Evolutionary conservation across 2,329 filamentous ascomycete species (phyloP).

Genomic region (Colletotrichum liaoningense): DNA sequence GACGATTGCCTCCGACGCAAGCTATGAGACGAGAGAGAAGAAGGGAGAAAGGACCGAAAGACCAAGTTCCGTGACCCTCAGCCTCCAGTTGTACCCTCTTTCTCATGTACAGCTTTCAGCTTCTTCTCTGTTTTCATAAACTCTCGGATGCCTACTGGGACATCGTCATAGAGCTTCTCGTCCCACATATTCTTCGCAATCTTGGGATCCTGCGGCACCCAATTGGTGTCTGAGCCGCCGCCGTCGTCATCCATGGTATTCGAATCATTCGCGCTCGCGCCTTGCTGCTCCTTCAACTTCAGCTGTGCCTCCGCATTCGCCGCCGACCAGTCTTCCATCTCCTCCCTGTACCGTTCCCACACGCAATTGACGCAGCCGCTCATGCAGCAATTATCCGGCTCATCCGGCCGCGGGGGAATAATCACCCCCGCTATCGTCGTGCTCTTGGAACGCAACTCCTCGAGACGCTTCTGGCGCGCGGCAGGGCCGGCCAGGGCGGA

Average conservation of each 20-base stretch:
- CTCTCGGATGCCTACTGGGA: constrained; percentile 93
- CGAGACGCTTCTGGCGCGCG: constrained; percentile 72
- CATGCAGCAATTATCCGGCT: constrained; percentile 99
- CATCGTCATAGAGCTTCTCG: constrained; percentile 78
- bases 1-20: constrained; percentile 6
- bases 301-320: constrained; percentile 72
- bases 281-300: constrained; percentile 53
- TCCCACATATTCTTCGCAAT: constrained; percentile 66
- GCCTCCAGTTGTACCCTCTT: constrained; percentile 63
- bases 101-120: constrained; percentile 79
- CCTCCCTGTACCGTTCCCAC: constrained; percentile 91
- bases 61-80: constrained; percentile 40
- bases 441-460: constrained; percentile 67
- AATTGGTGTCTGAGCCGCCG: constrained; percentile 78
- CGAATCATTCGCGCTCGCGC: constrained; percentile 41
- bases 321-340: constrained; percentile 88
- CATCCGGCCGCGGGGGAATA: constrained; percentile 85
- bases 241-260: constrained; percentile 84
- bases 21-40: constrained; percentile 1
- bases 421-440: constrained; percentile 80
- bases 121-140: constrained; percentile 98
- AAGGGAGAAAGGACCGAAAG: neutral
- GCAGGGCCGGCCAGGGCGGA: constrained; percentile 80
- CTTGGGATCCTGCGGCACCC: constrained; percentile 59
- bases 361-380: constrained; percentile 98